Base-by-base conservation (phyloP, 176 grass and related monocot genomes). In the Ampelocalamus luodianensis region DNA sequence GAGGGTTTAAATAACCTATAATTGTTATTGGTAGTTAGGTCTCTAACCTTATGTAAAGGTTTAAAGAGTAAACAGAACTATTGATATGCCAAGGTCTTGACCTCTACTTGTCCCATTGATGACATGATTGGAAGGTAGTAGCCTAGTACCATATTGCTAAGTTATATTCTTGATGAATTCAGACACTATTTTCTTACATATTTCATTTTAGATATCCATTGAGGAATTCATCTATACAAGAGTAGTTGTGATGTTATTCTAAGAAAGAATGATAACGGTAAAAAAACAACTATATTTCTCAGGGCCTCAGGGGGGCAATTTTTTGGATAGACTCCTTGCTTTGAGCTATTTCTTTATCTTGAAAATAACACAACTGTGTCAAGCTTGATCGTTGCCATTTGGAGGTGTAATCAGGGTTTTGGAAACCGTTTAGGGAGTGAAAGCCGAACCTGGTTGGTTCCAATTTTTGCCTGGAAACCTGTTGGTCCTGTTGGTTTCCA, bases 151-250 rank as follows among this genome's bases (percentile, higher is more conserved):
- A 53, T 27, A 65, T 53, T 65, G 10, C 32, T 54, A 27, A n/a
- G 20, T 55, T 67, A 76, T 66, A 53, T 55, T 55, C n/a, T 40
- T 81, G 32, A 69, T 53, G 32, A 68, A 80, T 38, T 79, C 8
- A 11, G 20, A 3, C 44, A 26, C 18, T 42, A 49, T 37, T 62
- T 72, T 72, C 18, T 51, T 32, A 9, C 45, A 50, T 73, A 49
- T 32, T 73, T 51, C 45, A 51, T 50, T 50, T 50, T 54, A 37
- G 15, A 32, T 87, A 49, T 54, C 32, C 16, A 55, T 38, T 53
- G 36, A 73, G 6, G 45, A 29, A 34, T 65, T 50, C 32, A 71
- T 72, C 23, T 63, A 27, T 71, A 20, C 44, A 79, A 72, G 55
- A 29, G 45, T 51, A 20, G 48, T 16, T 54, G 46, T 54, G 27